Evolutionary conservation across 2,329 filamentous ascomycete species (phyloP), one percentile per base, ranked within the genome.

Genomic region (Diaporthe sp.): DNA sequence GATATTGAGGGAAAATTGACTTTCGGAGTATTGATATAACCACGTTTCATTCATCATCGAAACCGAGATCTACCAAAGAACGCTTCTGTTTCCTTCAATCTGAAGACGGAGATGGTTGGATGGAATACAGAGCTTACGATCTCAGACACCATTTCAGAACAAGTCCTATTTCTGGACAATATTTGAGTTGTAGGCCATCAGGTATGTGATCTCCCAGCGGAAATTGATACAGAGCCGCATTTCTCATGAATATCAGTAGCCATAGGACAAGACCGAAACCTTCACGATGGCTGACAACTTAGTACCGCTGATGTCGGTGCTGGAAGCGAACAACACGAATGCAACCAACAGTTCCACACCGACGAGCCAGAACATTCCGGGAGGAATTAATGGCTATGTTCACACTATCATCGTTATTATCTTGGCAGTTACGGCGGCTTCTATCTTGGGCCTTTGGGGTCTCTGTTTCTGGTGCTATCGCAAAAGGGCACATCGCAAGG

Each of bases 201-300:
- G 37, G 37, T 42, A 4, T 42, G 5, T 39, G 2, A 37, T 20
- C 20, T 37, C 28, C 7, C 22, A 3, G 0, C 20, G 2, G 5
- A 17, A 17, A 20, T 9, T 0, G 9, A 6, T 3, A 31, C 10
- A 10, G 9, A 0, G 4, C 9, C 28, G 0, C 2, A 7, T 13
- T 51, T 37, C 4, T 37, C 9, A 60, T 20, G 1, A 12, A 8
- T 3, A 39, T n/a, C 15, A 34, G 2, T 13, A 13, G 10, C 20
- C 3, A 60, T 17, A 37, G 13, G 4, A 13, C 20, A 34, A 15
- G 7, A 20, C 4, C 13, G 31, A 10, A 31, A 1, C 0, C 1
- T 28, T 6, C 47, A 42, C 55, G 4, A 70, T 70, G 65, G 7
- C 9, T 25, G 8, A 22, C 12, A 4, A 0, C 5, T 1, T 0